Evolutionary conservation across 768 basidiomycete genomes (phyloP), one percentile per base, ranked within the genome.

Genomic region (Suillus fuscotomentosus): DNA sequence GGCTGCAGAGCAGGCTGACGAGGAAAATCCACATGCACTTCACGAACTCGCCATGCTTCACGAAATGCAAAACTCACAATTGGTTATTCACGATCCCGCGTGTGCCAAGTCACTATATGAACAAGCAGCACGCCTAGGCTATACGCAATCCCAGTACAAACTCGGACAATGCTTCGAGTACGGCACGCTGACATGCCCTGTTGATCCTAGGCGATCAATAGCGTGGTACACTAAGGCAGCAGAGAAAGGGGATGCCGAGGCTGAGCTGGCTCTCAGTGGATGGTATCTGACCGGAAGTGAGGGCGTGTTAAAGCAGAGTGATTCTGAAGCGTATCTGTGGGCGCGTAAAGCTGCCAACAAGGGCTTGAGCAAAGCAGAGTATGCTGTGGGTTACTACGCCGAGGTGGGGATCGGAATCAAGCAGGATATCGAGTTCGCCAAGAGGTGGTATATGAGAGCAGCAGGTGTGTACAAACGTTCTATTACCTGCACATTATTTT

Each of bases 181-280:
- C 70, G 97, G 97, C 14, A 78, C 82, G 24, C 76, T 99, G 61
- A 86, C 88, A 10, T 99, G 95, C 75, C 92, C 94, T 1, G 89
- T 97, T 60, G 97, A 99, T 76, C 95, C 97, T 10, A 84, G 89
- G 62, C 84, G 94, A 63, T 96, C 94, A 53, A 99, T 99, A 70
- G 97, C 94, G 14, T 99, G 97, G 97, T 98, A 99, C 74, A 98
- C 96, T 11, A 95, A 93, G 70, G 97, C 97, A 15, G 97, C 97
- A 22, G 95, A 98, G 78, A 95, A 97, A 78, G 96, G 96, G 2
- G 90, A 97, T 73, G 81, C 94, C 0, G 95, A 98, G 72, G 95
- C 95, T 2, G 97, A 99, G 78, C 83, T 99, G 61, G 95, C 97
- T 20, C 77, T 99, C 66, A 97, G 95, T 67, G 97, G 97, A 31